Evolutionary conservation across 805 yeast species (phyloP).

Genomic region (Hanseniaspora meyeri): DNA sequence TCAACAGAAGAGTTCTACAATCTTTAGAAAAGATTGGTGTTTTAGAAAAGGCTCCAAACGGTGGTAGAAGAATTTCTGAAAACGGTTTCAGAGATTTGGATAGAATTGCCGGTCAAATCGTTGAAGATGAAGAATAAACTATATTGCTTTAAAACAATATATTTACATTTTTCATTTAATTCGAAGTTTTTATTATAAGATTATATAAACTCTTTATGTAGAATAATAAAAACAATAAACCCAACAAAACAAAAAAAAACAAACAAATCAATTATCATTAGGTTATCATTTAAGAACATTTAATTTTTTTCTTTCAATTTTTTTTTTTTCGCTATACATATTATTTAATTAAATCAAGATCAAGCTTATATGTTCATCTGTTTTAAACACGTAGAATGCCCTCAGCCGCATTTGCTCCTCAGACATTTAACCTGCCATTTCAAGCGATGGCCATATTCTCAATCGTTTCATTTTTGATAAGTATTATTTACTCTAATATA

Average conservation of each 20-base stretch:
- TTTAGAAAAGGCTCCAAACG: slow-evolving; percentile 89
- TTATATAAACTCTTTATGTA: background rate
- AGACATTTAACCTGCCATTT: background rate
- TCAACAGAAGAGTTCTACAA: slow-evolving; percentile 97
- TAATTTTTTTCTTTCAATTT: background rate
- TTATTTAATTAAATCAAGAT: background rate
- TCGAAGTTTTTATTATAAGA: background rate
- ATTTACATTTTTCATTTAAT: background rate
- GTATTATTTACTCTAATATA: background rate
- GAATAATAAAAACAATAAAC: background rate
- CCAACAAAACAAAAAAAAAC: background rate
- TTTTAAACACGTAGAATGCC: no score
- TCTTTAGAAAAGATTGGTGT: slow-evolving; percentile 97
- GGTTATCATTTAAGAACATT: background rate
- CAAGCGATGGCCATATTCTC: no score
- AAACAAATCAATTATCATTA: background rate
- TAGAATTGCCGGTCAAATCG: slow-evolving; percentile 99
- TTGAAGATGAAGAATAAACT: slow-evolving; percentile 34
- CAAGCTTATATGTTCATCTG: no score
- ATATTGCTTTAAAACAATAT: background rate
- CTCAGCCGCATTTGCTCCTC: background rate
- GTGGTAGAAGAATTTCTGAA: slow-evolving; percentile 98
- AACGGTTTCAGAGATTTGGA: slow-evolving; percentile 99
- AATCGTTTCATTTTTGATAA: no score
- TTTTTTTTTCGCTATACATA: background rate